phyloP scores from a whole-genome alignment of 78 protist genomes.

The Guillardia theta region DNA sequence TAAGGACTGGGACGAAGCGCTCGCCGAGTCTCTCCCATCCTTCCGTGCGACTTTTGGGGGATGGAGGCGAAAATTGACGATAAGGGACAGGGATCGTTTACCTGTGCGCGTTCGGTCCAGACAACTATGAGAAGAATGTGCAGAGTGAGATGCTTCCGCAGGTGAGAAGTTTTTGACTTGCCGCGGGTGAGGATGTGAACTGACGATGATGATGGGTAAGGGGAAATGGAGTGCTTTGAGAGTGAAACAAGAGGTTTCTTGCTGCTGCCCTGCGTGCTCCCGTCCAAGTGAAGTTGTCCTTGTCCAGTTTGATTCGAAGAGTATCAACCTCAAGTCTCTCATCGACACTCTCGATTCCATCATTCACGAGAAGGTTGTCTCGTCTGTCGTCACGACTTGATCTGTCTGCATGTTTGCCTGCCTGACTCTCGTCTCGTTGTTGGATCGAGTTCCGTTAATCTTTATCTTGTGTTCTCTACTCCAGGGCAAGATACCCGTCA shows the following conservation, averaged over 20 bases:
- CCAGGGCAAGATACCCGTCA: neutral
- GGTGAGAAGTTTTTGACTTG: neutral
- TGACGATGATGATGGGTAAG: neutral
- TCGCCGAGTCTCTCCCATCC: neutral
- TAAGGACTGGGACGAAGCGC: conserved; percentile 14
- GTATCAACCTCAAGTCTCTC: too few relatives aligned
- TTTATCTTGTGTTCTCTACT: too few relatives aligned
- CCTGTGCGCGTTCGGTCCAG: neutral
- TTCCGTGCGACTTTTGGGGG: too few relatives aligned
- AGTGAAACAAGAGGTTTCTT: too few relatives aligned
- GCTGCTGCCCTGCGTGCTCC: too few relatives aligned
- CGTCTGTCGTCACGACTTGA: too few relatives aligned
- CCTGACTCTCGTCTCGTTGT: too few relatives aligned
- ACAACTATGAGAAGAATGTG: neutral
- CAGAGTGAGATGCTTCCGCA: neutral
- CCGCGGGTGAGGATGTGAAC: neutral
- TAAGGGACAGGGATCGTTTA: too few relatives aligned
- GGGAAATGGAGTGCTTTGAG: neutral
- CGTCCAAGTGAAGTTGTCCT: neutral
- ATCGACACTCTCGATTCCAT: neutral
- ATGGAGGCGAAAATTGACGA: too few relatives aligned
- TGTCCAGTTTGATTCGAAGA: neutral
- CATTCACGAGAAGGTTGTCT: neutral
- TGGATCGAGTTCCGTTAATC: too few relatives aligned
- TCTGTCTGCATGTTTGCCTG: too few relatives aligned